phyloP scores from a whole-genome alignment of 2,329 filamentous ascomycete species.

The Raffaelea albimanens region DNA sequence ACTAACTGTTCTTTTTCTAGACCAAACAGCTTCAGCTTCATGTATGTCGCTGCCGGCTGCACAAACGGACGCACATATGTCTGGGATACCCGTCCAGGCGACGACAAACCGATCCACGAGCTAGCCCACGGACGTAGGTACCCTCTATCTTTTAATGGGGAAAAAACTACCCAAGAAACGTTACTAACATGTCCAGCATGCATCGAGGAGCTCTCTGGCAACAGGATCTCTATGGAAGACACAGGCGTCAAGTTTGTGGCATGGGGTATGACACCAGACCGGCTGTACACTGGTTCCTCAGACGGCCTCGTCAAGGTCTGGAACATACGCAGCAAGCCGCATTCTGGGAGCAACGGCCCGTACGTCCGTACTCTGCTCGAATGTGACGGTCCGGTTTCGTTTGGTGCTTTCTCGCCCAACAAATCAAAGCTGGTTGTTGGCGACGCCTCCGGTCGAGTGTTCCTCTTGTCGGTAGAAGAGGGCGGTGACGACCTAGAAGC shows the following conservation, averaged over 20 bases:
- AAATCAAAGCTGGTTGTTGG: constrained; percentile 46
- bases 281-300: constrained; percentile 55
- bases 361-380: constrained; percentile 45
- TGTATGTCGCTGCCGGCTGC: constrained; percentile 51
- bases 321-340: constrained; percentile 39
- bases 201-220: constrained; percentile 18
- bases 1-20: constrained; percentile 15
- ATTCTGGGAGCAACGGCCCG: constrained; percentile 20
- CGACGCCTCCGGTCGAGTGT: constrained; percentile 52
- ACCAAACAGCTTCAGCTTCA: constrained; percentile 39
- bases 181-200: constrained; percentile 12
- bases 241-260: constrained; percentile 55
- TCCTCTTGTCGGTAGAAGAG: constrained; percentile 41
- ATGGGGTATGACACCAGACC: constrained; percentile 47
- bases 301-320: constrained; percentile 55
- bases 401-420: constrained; percentile 49
- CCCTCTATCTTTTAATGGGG: neutral
- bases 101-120: constrained; percentile 45
- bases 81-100: constrained; percentile 50
- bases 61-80: constrained; percentile 54
- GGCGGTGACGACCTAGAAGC: constrained; percentile 24
- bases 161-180: constrained; percentile 11
- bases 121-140: constrained; percentile 39
- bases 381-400: constrained; percentile 45
- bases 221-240: constrained; percentile 33